Evolutionary conservation across 192 early-diverging fungal genomes (phyloP).

Genomic region (Piromyces finnis): DNA sequence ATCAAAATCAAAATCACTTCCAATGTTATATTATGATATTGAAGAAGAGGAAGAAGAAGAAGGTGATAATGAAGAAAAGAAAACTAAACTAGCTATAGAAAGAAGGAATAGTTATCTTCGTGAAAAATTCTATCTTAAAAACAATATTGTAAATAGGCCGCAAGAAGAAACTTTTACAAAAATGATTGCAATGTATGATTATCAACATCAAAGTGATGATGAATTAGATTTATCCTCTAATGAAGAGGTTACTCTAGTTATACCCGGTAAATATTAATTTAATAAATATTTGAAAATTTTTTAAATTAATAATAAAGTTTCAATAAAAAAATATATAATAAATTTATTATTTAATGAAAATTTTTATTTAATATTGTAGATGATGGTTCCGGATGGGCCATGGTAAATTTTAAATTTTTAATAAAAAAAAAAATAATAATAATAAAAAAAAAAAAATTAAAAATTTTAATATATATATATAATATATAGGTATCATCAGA

Average conservation of each 20-base stretch:
- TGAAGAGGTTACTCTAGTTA: background rate
- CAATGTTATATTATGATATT: background rate
- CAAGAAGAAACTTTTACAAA: background rate
- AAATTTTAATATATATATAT: no score
- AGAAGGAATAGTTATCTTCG: background rate
- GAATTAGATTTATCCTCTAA: background rate
- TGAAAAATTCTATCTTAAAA: background rate
- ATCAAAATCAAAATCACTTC: background rate
- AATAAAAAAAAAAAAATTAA: no score
- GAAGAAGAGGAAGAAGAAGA: background rate
- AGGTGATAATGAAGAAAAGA: background rate
- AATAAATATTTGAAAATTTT: no score
- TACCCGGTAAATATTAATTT: background rate
- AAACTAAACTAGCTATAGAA: background rate
- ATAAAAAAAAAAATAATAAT: no score
- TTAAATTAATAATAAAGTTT: no score
- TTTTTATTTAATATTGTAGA: no score
- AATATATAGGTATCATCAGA: background rate
- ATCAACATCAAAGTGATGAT: background rate
- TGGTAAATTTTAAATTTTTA: no score
- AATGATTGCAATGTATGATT: background rate
- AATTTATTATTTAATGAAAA: no score
- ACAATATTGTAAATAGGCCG: background rate
- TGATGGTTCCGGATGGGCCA: slow-evolving; percentile 6
- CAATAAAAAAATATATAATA: no score